A percentile compares a stretch with the other conserved stretches of the same genome.
Evolutionary conservation across 257 asterid species (phyloP).

Genomic region (Nyctanthes arbortristis): DNA sequence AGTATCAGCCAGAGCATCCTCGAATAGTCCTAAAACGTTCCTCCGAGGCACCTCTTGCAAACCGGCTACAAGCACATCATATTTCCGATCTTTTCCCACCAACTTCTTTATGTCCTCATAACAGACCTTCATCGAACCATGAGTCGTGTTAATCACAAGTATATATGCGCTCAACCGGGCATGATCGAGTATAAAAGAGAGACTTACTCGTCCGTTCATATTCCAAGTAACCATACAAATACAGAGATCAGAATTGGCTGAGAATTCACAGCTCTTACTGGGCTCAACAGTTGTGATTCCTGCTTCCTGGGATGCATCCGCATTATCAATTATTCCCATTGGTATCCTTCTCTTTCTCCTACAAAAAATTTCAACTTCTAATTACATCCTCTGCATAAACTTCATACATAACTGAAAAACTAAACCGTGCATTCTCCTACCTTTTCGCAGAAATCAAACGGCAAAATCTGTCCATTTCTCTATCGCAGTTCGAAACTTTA

Average conservation of each 20-base stretch:
- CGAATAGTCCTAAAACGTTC: slow-evolving; percentile 44
- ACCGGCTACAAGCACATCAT: slow-evolving; percentile 63
- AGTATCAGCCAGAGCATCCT: slow-evolving; percentile 42
- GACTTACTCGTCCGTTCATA: slow-evolving; percentile 62
- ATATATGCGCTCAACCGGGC: not conserved
- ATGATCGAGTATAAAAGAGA: not conserved
- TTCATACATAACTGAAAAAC: not conserved
- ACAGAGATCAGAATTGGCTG: slow-evolving; percentile 51
- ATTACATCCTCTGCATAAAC: not conserved
- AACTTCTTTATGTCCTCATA: slow-evolving; percentile 52
- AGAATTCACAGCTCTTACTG: slow-evolving; percentile 42
- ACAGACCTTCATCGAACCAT: slow-evolving; percentile 32
- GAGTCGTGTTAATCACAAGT: not conserved
- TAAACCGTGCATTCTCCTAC: not conserved
- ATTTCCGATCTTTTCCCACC: slow-evolving; percentile 50
- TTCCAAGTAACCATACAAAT: slow-evolving; percentile 72
- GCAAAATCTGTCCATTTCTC: slow-evolving; percentile 28
- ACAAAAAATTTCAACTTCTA: not conserved
- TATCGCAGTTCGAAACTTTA: not conserved
- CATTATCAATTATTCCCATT: slow-evolving; percentile 26
- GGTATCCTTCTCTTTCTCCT: slow-evolving; percentile 28
- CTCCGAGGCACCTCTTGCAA: slow-evolving; percentile 65
- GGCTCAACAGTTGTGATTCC: slow-evolving; percentile 57
- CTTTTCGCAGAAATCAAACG: slow-evolving; percentile 28
- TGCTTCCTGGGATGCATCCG: slow-evolving; percentile 43